phyloP scores from a whole-genome alignment of 2,329 filamentous ascomycete genomes.

The Davidsoniella neocaledoniae region DNA sequence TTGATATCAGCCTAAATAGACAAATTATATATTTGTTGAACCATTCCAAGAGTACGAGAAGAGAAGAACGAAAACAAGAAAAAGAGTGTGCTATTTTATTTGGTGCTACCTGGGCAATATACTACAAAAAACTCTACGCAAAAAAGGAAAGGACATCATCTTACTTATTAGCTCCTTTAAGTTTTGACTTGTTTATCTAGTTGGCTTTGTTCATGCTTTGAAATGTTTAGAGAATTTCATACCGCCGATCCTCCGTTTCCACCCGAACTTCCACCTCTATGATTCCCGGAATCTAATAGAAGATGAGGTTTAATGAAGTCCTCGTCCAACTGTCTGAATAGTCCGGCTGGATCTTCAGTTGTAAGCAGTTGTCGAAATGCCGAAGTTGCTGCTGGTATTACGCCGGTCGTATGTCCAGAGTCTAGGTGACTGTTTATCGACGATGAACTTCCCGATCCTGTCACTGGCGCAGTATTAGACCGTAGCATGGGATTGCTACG shows the following conservation, averaged over 20 bases:
- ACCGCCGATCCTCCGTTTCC: conserved; percentile 17
- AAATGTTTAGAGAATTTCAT: background rate
- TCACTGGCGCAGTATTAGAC: conserved; percentile 11
- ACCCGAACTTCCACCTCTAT: conserved; percentile 26
- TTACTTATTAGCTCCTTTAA: no score
- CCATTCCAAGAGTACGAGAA: background rate
- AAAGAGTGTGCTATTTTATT: background rate
- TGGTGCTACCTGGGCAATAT: background rate
- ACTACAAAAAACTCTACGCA: background rate
- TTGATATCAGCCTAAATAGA: background rate
- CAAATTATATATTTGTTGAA: background rate
- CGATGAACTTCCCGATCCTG: conserved; percentile 8
- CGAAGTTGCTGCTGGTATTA: conserved; percentile 2
- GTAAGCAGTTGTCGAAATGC: conserved; percentile 70
- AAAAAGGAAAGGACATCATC: background rate
- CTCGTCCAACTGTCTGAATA: conserved; percentile 88
- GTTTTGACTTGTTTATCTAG: background rate
- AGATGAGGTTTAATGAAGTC: conserved; percentile 89
- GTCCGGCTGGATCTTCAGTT: conserved; percentile 71
- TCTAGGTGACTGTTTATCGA: no score
- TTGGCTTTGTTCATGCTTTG: background rate
- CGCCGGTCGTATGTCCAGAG: no score
- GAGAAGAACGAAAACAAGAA: background rate
- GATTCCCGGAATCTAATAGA: conserved; percentile 43
- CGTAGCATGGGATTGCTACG: conserved; percentile 12